A percentile compares a stretch with the other conserved stretches of the same genome.
These are phyloP conservation scores for Fusarium mexicanum DNA, from an alignment of 2,329 filamentous ascomycete genomes.

Conservation along the genomic window DNA sequence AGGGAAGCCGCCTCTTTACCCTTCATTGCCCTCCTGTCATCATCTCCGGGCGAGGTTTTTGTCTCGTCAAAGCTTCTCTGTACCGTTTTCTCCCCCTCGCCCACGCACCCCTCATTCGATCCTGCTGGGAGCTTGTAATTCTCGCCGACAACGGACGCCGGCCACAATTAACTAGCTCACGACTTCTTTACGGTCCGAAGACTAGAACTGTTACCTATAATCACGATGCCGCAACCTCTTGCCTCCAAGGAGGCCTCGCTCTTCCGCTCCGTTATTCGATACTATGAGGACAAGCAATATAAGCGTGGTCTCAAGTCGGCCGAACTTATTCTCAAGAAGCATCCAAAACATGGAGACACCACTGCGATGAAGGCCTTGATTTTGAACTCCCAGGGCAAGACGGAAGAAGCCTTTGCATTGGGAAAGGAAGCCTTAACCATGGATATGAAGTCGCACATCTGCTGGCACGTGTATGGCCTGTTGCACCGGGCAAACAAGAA, in stretches of 20 bases:
- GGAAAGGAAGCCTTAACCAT: conserved; percentile 92
- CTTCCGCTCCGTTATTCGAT: conserved; percentile 93
- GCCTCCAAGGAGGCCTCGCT: conserved; percentile 91
- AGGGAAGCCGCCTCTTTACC: conserved; percentile 40
- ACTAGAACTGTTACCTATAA: neutral
- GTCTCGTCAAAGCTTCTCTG: conserved; percentile 26
- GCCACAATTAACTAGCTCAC: conserved; percentile 6
- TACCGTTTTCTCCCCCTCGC: conserved; percentile 13
- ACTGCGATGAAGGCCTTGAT: conserved; percentile 99
- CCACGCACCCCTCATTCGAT: conserved; percentile 33
- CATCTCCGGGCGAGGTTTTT: conserved; percentile 17
- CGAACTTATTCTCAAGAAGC: conserved; percentile 95
- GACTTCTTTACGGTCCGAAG: neutral
- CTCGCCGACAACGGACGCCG: conserved; percentile 26
- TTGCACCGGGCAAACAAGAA: conserved; percentile 95
- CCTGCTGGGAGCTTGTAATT: conserved; percentile 55
- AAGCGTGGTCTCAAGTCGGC: conserved; percentile 93
- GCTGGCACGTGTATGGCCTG: conserved; percentile 98
- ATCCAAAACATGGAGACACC: conserved; percentile 96
- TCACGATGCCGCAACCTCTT: conserved; percentile 75
- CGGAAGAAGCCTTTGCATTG: conserved; percentile 91
- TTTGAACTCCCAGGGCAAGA: conserved; percentile 90
- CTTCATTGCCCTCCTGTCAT: conserved; percentile 13
- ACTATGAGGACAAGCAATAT: conserved; percentile 98
- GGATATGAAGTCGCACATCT: conserved; percentile 99